Evolutionary conservation across 768 basidiomycete species (phyloP).

Genomic region (Cystobasidium onofrii): DNA sequence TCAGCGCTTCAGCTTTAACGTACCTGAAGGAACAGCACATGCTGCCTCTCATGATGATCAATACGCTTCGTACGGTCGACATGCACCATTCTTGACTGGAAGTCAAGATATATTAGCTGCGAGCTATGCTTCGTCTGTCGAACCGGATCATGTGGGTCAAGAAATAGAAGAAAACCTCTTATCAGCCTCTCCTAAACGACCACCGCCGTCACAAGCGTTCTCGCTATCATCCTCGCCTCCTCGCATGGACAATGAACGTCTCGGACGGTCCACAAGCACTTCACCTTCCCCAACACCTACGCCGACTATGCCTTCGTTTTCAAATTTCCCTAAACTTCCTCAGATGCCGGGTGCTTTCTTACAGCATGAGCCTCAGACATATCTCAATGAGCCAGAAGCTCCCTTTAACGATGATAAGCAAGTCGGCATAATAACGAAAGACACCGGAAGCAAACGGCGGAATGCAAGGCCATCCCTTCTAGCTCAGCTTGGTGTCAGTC

Average conservation of each 20-base stretch:
- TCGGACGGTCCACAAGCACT: background rate
- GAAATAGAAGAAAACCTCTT: conserved; percentile 3
- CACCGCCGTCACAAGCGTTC: background rate
- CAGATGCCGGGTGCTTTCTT: background rate
- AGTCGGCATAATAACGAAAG: too few species aligned
- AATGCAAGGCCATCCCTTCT: background rate
- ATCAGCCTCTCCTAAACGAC: background rate
- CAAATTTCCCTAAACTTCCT: background rate
- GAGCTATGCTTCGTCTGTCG: background rate
- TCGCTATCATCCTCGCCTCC: background rate
- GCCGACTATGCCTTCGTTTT: background rate
- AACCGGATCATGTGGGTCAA: background rate
- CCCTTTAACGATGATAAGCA: too few species aligned
- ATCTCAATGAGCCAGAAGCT: background rate
- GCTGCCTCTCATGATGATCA: background rate
- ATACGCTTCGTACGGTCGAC: background rate
- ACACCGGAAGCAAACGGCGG: background rate
- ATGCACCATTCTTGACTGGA: background rate
- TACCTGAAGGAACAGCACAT: background rate
- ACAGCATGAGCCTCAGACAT: background rate
- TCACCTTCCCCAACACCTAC: conserved; percentile 1
- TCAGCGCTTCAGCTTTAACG: background rate
- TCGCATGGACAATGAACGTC: background rate
- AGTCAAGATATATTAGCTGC: background rate
- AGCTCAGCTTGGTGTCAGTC: background rate